Evolutionary conservation across 192 early-diverging fungal genomes (phyloP).

Genomic region (Coemansia sp.): DNA sequence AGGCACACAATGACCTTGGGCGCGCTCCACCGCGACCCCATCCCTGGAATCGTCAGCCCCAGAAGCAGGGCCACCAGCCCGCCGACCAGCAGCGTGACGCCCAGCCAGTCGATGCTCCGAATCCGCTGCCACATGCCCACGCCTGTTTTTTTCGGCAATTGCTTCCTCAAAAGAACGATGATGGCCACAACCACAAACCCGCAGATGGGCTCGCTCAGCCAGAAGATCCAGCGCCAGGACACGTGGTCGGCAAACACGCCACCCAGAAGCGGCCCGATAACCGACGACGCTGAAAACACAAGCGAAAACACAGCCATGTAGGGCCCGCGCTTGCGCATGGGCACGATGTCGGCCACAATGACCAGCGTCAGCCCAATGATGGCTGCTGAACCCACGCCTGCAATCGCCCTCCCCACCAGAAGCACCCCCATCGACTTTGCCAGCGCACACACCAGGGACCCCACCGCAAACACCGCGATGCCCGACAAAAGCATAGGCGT

Average conservation of each 20-base stretch:
- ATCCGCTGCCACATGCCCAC: conserved; percentile 53
- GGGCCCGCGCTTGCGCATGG: conserved; percentile 64
- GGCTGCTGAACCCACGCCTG: conserved; percentile 69
- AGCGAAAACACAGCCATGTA: conserved; percentile 64
- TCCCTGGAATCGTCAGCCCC: conserved; percentile 74
- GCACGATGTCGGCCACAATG: conserved; percentile 71
- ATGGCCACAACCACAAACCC: conserved; percentile 53
- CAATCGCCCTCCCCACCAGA: conserved; percentile 64
- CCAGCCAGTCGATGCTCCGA: conserved; percentile 66
- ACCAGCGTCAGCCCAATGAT: conserved; percentile 66
- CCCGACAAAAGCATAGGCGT: conserved; percentile 59
- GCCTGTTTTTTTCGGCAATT: conserved; percentile 21
- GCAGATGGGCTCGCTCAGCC: conserved; percentile 59
- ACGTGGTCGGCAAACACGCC: conserved; percentile 60
- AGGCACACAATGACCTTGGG: conserved; percentile 63
- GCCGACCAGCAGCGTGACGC: conserved; percentile 59
- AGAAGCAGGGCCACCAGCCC: conserved; percentile 63
- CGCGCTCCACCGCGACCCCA: conserved; percentile 64
- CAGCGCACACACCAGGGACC: conserved; percentile 58
- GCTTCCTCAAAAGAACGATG: conserved; percentile 27
- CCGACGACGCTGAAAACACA: conserved; percentile 61
- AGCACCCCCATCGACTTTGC: conserved; percentile 65
- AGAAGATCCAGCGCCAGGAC: conserved; percentile 64
- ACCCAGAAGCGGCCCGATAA: conserved; percentile 63
- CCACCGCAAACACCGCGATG: conserved; percentile 56